Percentiles rank a stretch among this genome's conserved stretches.
Conservation (phyloP, 2,329 filamentous ascomycete species). For the Ascochyta pisi region DNA sequence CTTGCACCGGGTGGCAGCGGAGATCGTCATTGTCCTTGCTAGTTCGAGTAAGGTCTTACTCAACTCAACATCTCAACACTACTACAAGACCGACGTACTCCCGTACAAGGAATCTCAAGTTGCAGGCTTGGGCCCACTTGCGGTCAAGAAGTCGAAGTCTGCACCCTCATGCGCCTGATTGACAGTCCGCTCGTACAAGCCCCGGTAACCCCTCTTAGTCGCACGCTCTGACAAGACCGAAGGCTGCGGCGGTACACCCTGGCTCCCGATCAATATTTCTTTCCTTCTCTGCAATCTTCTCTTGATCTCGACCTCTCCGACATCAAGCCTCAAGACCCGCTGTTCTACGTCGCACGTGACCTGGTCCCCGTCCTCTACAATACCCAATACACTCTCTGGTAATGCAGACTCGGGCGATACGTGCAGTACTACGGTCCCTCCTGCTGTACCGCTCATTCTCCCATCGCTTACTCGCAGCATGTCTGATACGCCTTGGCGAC, state of each 20-base stretch:
- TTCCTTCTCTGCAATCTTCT: conserved; percentile 44
- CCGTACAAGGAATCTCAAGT: not conserved
- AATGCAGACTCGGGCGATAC: conserved; percentile 60
- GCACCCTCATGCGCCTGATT: conserved; percentile 66
- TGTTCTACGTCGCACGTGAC: conserved; percentile 56
- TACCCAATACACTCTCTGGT: conserved; percentile 57
- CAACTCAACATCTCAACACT: not conserved
- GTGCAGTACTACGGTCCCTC: conserved; percentile 62
- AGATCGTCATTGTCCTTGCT: not conserved
- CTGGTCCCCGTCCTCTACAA: conserved; percentile 57
- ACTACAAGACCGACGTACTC: not conserved
- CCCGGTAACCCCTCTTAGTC: conserved; percentile 61
- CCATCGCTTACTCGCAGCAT: conserved; percentile 63
- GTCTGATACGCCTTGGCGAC: conserved; percentile 56
- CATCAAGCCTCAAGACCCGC: conserved; percentile 51
- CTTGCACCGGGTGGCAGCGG: not conserved
- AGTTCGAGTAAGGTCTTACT: not conserved
- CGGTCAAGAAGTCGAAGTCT: conserved; percentile 66
- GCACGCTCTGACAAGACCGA: conserved; percentile 11
- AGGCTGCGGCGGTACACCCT: conserved; percentile 1
- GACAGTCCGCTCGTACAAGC: conserved; percentile 65
- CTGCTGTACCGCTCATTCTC: conserved; percentile 63
- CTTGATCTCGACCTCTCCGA: conserved; percentile 52
- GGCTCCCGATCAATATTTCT: conserved; percentile 34
- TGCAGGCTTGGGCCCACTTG: conserved; percentile 18